These are phyloP conservation scores for Coemansia sp. DNA, from an alignment of 192 early-diverging fungal genomes.

Conservation along the genomic window DNA sequence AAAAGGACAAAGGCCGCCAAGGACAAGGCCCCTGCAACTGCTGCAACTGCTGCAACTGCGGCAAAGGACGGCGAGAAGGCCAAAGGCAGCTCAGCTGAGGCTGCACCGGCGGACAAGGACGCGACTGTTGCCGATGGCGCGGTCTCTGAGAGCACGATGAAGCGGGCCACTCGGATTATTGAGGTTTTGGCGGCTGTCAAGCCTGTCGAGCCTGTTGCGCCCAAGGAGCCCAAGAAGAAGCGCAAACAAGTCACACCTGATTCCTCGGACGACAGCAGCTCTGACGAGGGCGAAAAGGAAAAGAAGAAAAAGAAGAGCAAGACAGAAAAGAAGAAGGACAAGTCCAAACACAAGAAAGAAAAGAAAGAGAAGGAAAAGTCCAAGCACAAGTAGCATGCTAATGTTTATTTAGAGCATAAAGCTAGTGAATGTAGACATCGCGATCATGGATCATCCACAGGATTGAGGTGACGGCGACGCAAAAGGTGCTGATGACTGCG, in stretches of 20 bases:
- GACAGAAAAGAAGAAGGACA: conserved; percentile 1
- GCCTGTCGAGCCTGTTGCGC: background rate
- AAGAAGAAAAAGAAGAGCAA: conserved; percentile 17
- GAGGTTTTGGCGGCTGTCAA: background rate
- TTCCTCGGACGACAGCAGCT: conserved; percentile 3
- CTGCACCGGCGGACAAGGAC: conserved; percentile 2
- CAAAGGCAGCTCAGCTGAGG: background rate
- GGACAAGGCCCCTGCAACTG: background rate
- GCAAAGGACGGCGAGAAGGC: conserved; percentile 2
- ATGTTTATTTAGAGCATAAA: too few species aligned
- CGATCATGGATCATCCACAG: conserved; percentile 51
- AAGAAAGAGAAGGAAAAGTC: conserved; percentile 14
- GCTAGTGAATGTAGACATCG: conserved; percentile 32
- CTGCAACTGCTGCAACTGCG: background rate
- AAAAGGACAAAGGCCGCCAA: conserved; percentile 6
- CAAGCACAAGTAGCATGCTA: conserved; percentile 13
- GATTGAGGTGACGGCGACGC: conserved; percentile 59
- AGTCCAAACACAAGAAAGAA: conserved; percentile 14
- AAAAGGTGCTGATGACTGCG: conserved; percentile 63
- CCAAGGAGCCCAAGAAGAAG: background rate
- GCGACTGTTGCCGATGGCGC: background rate
- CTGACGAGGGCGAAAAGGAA: conserved; percentile 8
- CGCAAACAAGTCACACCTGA: conserved; percentile 1
- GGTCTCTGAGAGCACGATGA: background rate
- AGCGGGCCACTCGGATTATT: conserved; percentile 26